phyloP scores from a whole-genome alignment of 805 yeast species.

The Nematodospora valgi region DNA sequence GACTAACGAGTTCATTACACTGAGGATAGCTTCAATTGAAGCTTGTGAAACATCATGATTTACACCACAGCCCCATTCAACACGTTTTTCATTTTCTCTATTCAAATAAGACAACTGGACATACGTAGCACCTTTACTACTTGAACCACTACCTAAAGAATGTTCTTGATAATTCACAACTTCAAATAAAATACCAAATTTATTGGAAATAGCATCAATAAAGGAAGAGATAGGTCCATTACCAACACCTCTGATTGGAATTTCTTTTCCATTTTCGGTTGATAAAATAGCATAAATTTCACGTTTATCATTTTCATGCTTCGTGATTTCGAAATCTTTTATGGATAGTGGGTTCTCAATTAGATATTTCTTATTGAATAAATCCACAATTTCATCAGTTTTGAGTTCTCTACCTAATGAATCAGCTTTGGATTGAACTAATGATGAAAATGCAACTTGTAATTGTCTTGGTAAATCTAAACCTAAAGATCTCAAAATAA shows the following conservation, averaged over 20 bases:
- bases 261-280: slow-evolving; percentile 33
- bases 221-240: slow-evolving; percentile 79
- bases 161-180: slow-evolving; percentile 70
- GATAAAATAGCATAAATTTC: slow-evolving; percentile 43
- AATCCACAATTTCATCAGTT: slow-evolving; percentile 57
- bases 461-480: slow-evolving; percentile 69
- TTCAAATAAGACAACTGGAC: slow-evolving; percentile 49
- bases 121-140: slow-evolving; percentile 71
- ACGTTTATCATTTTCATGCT: slow-evolving; percentile 34
- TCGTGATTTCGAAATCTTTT: slow-evolving; percentile 45
- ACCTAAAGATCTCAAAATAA: slow-evolving; percentile 65
- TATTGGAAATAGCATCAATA: slow-evolving; percentile 56
- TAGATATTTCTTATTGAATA: slow-evolving; percentile 57
- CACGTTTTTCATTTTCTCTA: slow-evolving; percentile 32
- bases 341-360: slow-evolving; percentile 30
- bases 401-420: slow-evolving; percentile 64
- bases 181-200: slow-evolving; percentile 52
- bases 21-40: slow-evolving; percentile 59
- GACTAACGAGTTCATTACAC: slow-evolving; percentile 47
- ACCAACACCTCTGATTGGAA: slow-evolving; percentile 54
- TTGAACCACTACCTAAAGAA: slow-evolving; percentile 67
- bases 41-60: slow-evolving; percentile 43
- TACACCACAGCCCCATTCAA: slow-evolving; percentile 44
- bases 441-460: slow-evolving; percentile 64
- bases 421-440: slow-evolving; percentile 67